Evolutionary conservation across 139 green algal genomes (phyloP).

Genomic region (Dunaliella sp.): DNA sequence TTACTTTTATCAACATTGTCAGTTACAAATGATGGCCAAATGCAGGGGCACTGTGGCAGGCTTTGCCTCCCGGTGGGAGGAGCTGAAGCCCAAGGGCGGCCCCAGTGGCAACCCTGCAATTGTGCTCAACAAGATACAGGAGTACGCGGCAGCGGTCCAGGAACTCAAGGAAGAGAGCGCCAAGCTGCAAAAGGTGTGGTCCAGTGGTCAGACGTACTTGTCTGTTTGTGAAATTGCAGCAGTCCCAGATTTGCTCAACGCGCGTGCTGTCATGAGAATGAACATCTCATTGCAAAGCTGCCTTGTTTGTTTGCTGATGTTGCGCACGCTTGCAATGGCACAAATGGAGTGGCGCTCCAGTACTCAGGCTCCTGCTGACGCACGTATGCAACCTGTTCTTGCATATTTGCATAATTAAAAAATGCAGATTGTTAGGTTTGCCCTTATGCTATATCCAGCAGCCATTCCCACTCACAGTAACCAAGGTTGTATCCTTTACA

Average conservation of each 20-base stretch:
- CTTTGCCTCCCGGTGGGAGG: constrained; percentile 26
- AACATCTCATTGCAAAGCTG: not conserved
- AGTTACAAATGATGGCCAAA: too few relatives aligned
- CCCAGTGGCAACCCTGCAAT: constrained; percentile 60
- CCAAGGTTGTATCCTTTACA: too few relatives aligned
- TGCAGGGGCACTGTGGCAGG: constrained; percentile 24
- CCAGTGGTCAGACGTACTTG: not conserved
- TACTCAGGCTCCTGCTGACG: too few relatives aligned
- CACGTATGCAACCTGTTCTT: too few relatives aligned
- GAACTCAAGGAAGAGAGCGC: constrained; percentile 54
- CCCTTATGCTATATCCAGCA: too few relatives aligned
- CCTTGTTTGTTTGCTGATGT: not conserved
- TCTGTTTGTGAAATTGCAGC: not conserved
- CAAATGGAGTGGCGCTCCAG: too few relatives aligned
- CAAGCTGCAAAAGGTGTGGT: constrained; percentile 46
- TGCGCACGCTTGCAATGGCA: too few relatives aligned
- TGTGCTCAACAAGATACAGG: constrained; percentile 66
- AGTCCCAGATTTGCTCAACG: not conserved
- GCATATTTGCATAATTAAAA: too few relatives aligned
- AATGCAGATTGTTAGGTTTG: too few relatives aligned
- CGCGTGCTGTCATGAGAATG: too few relatives aligned
- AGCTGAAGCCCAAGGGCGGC: constrained; percentile 66
- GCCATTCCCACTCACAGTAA: too few relatives aligned
- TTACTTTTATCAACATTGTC: too few relatives aligned
- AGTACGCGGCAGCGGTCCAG: constrained; percentile 42